phyloP scores from a whole-genome alignment of 768 basidiomycete species.

The Gloeostereum incarnatum region DNA sequence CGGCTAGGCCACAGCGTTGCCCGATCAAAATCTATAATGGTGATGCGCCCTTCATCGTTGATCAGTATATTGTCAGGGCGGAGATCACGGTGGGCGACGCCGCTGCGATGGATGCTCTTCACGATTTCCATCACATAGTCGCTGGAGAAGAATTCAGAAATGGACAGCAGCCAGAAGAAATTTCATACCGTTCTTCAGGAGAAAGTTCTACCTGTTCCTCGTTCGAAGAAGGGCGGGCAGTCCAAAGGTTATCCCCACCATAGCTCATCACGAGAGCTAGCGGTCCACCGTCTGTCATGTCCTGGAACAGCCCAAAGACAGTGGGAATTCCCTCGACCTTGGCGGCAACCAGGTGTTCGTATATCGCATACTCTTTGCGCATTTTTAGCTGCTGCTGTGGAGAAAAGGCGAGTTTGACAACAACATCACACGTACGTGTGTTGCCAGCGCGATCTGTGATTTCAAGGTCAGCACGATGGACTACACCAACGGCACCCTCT shows the following conservation, averaged over 20 bases:
- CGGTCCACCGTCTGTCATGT: background rate
- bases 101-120: no score
- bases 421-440: background rate
- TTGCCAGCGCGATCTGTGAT: background rate
- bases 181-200: background rate
- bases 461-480: background rate
- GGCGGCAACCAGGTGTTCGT: background rate
- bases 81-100: no score
- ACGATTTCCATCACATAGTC: no score
- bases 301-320: conserved; percentile 6
- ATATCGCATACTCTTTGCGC: conserved; percentile 4
- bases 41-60: no score
- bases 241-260: background rate
- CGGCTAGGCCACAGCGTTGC: no score
- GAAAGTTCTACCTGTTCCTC: no score
- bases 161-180: background rate
- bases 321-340: conserved; percentile 3
- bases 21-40: no score
- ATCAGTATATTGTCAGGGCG: no score
- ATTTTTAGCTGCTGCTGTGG: background rate
- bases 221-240: no score
- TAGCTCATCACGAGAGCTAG: conserved; percentile 2
- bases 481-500: conserved; percentile 5
- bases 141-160: no score
- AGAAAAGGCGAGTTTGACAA: conserved; percentile 5